Conservation (phyloP, 2,329 filamentous ascomycete species). For the Ophiostoma sp. region DNA sequence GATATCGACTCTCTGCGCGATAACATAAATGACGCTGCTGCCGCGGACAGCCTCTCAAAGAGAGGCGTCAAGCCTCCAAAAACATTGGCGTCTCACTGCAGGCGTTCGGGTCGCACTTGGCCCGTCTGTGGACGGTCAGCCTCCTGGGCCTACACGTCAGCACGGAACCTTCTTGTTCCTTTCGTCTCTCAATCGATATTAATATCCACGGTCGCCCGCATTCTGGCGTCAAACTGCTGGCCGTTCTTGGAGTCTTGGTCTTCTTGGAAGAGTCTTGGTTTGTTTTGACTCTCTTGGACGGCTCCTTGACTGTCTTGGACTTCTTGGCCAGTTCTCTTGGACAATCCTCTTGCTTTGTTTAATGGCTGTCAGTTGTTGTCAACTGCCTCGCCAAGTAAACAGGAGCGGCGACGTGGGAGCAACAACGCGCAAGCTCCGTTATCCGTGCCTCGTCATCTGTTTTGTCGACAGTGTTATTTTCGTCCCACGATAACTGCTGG, state of each 20-base stretch:
- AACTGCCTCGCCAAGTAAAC: background rate
- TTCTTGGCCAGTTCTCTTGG: background rate
- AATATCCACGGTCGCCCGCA: background rate
- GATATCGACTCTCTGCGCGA: background rate
- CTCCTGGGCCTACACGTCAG: background rate
- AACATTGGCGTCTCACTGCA: slow-evolving; percentile 8
- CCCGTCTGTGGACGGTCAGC: background rate
- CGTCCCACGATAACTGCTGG: background rate
- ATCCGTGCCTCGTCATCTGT: background rate
- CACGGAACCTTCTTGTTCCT: background rate
- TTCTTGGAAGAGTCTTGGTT: background rate
- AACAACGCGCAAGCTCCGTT: background rate
- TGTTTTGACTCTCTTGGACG: background rate
- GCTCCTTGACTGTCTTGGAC: background rate
- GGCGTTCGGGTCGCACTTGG: background rate
- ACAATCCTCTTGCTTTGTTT: background rate
- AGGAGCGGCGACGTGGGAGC: background rate
- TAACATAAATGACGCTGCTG: background rate
- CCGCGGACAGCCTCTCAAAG: background rate
- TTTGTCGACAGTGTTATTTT: background rate
- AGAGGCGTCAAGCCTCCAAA: background rate
- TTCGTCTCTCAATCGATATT: background rate
- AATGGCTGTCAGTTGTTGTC: background rate
- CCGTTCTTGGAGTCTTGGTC: background rate
- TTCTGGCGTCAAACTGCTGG: background rate